phyloP scores from a whole-genome alignment of 148 eudicot species.

The Vaccinium macrocarpon region DNA sequence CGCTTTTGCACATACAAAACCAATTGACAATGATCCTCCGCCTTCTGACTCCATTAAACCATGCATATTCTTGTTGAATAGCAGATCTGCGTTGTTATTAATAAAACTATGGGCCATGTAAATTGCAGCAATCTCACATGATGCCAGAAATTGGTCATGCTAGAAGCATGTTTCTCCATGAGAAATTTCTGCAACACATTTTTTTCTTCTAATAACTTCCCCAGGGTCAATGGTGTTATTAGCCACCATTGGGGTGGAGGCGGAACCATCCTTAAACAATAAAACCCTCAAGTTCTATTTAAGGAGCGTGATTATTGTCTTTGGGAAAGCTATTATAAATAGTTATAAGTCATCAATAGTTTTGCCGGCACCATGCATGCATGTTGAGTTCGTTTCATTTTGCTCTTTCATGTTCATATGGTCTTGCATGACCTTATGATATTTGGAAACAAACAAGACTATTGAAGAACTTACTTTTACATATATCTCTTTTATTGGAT shows the following conservation, averaged over 20 bases:
- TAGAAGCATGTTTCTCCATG: not conserved
- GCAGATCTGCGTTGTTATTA: not conserved
- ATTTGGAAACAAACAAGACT: not conserved
- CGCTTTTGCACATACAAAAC: too few relatives aligned
- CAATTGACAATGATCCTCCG: too few relatives aligned
- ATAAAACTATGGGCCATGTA: not conserved
- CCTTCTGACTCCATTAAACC: not conserved
- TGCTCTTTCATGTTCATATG: not conserved
- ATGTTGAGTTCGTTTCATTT: not conserved
- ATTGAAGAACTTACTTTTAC: slow-evolving; percentile 8
- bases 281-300: not conserved
- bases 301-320: not conserved
- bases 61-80: not conserved
- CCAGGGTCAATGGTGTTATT: not conserved
- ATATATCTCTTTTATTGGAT: not conserved
- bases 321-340: not conserved
- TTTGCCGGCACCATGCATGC: not conserved
- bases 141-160: not conserved
- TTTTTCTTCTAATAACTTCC: not conserved
- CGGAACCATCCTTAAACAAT: not conserved
- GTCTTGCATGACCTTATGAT: not conserved
- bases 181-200: not conserved
- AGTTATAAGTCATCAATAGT: not conserved
- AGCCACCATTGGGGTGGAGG: not conserved
- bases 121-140: not conserved